Conservation (phyloP, 2,329 filamentous ascomycete species). For the Xylariaceae sp. region DNA sequence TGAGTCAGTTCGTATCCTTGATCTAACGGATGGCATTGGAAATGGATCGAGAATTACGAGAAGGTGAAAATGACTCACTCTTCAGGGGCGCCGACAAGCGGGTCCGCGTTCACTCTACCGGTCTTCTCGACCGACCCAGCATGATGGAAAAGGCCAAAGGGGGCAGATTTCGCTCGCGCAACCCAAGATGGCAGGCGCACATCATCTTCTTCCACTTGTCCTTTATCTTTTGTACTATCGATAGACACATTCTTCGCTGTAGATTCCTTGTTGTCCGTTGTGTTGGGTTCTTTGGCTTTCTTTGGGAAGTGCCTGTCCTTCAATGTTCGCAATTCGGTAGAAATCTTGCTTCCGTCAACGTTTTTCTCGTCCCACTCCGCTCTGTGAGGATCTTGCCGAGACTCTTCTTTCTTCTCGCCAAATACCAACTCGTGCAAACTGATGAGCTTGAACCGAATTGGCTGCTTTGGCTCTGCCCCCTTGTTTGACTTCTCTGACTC, state of each 20-base stretch:
- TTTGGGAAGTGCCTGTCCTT: too few species aligned
- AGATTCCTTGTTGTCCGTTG: not conserved
- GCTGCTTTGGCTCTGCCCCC: not conserved
- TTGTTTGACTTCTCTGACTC: not conserved
- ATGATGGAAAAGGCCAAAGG: conserved; percentile 24
- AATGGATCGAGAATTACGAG: not conserved
- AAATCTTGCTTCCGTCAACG: too few species aligned
- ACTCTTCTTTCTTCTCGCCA: too few species aligned
- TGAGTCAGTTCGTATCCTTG: not conserved
- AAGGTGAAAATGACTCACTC: not conserved
- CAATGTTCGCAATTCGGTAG: too few species aligned
- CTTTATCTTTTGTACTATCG: not conserved
- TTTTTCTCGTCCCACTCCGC: too few species aligned
- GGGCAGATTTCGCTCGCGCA: conserved; percentile 19
- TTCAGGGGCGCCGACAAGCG: conserved; percentile 32
- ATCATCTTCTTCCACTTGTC: conserved; percentile 2
- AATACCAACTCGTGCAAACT: too few species aligned
- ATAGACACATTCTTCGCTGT: not conserved
- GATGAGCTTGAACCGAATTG: too few species aligned
- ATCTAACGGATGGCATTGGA: not conserved
- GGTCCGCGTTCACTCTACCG: conserved; percentile 35
- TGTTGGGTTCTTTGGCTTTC: not conserved
- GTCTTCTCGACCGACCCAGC: conserved; percentile 26
- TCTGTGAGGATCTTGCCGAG: too few species aligned
- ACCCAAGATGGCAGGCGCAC: conserved; percentile 33